Evolutionary conservation across 208 protist genomes (phyloP).

Genomic region (Crithidia bombi): DNA sequence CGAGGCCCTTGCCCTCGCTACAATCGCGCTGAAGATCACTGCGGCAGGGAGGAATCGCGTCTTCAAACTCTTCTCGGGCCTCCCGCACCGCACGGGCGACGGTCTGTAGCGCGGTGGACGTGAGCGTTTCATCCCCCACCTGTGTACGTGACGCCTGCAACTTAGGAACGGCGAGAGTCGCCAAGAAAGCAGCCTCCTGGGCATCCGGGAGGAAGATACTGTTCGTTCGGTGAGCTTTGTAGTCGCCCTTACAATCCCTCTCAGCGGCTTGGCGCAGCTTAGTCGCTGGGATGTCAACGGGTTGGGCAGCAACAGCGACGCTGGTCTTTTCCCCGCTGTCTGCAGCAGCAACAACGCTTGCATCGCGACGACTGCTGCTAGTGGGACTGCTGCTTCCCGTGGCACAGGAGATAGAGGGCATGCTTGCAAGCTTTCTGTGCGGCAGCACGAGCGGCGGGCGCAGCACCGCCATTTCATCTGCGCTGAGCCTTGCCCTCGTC

Average conservation of each 20-base stretch:
- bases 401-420: not conserved
- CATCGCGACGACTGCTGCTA: not conserved
- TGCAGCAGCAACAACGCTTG: not conserved
- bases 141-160: slow-evolving; percentile 1
- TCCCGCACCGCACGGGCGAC: not conserved
- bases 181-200: slow-evolving; percentile 5
- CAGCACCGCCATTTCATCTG: not conserved
- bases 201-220: slow-evolving; percentile 5
- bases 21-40: not conserved
- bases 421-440: not conserved
- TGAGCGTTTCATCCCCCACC: slow-evolving; percentile 14
- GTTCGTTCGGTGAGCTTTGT: not conserved
- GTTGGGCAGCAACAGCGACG: not conserved
- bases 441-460: slow-evolving; percentile 5
- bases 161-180: not conserved
- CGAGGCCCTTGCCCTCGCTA: not conserved
- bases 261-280: not conserved
- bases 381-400: not conserved
- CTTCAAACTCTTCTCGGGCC: slow-evolving; percentile 2
- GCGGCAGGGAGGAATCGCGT: not conserved
- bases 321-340: not conserved
- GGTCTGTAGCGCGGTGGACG: slow-evolving; percentile 6
- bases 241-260: not conserved
- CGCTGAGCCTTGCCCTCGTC: not conserved
- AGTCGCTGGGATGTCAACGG: not conserved